These are phyloP conservation scores for Boletellus deceptivus DNA, from an alignment of 1,284 basidiomycete species.

Conservation along the genomic window DNA sequence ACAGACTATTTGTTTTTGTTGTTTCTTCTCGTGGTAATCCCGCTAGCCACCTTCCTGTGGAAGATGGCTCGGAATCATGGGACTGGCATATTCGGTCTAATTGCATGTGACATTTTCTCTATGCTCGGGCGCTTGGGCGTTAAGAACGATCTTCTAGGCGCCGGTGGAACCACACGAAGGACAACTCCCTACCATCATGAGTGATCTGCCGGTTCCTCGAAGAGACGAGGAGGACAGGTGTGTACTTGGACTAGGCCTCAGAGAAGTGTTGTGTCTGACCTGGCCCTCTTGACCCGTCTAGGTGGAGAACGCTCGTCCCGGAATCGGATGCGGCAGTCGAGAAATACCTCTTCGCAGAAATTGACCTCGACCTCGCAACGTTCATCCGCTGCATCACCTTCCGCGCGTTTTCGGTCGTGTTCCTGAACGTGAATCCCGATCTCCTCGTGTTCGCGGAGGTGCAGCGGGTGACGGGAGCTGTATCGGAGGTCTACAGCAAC, in stretches of 20 bases:
- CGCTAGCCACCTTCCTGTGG: not conserved
- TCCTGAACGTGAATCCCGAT: constrained; percentile 39
- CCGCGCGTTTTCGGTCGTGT: constrained; percentile 38
- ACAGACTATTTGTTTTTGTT: constrained; percentile 17
- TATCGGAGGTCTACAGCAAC: constrained; percentile 43
- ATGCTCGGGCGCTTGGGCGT: constrained; percentile 10
- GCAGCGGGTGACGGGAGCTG: constrained; percentile 32
- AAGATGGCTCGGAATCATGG: constrained; percentile 1
- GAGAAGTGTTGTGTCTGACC: constrained; percentile 4
- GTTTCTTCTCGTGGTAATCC: constrained; percentile 13
- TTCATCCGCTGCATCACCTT: constrained; percentile 46
- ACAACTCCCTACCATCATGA: constrained; percentile 27
- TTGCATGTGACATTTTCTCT: constrained; percentile 19
- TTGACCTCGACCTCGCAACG: constrained; percentile 33
- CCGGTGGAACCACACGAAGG: not conserved
- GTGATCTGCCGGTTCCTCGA: constrained; percentile 40
- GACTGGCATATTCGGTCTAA: not conserved
- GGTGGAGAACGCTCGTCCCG: constrained; percentile 23
- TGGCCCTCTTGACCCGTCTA: constrained; percentile 25
- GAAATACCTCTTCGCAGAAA: constrained; percentile 12
- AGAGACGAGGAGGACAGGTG: constrained; percentile 31
- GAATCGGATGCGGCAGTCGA: constrained; percentile 33
- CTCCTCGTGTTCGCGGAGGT: constrained; percentile 34
- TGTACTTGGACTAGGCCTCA: not conserved
- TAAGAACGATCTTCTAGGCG: constrained; percentile 8